Evolutionary conservation across 129 eudicot genomes (phyloP), one percentile per base, ranked within the genome.

Genomic region (Chrysanthemum lavandulifolium): DNA sequence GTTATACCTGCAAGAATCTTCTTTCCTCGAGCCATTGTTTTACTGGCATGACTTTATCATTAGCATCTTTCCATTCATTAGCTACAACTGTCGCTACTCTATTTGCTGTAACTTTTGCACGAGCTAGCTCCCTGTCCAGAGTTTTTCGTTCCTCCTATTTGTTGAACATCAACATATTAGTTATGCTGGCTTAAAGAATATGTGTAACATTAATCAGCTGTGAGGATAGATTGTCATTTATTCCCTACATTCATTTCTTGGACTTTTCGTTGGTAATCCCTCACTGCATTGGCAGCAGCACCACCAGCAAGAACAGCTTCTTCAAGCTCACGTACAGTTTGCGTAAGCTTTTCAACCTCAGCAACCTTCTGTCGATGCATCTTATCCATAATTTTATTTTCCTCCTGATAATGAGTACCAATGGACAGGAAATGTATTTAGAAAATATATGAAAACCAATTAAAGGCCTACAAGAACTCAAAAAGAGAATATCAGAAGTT

Each of bases 261-360:
- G 72, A 91, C 97, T 91, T 91, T 88, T 59, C 97, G 76, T 77
- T 91, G 97, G 66, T 91, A 91, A 82, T 91, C 96, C 72, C 97
- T 83, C 69, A 91, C 97, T 79, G 93, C 96, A 83, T 91, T 91
- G 10, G 97, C 96, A 76, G 97, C 92, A 62, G 97, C 97, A 75
- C 96, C 97, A 77, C 97, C 97, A 57, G 97, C 96, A 83, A 88
- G 93, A 77, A 88, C 96, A 74, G 96, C 93, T 84, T 91, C 97
- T 79, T 91, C 97, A 78, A 91, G 97, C 79, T 91, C 97, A 55
- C 76, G 92, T 51, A 91, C 97, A 7, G 96, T 88, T 82, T 88
- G 96, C 40, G 91, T 91, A 49, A 91, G 96, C 84, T 88, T 91
- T 76, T 91, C 97, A 74, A 91, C 96, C 80, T 91, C 97, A n/a